These are phyloP conservation scores for Cylindrotheca closterium DNA, from an alignment of 108 stramenopile genomes.

Conservation along the genomic window DNA sequence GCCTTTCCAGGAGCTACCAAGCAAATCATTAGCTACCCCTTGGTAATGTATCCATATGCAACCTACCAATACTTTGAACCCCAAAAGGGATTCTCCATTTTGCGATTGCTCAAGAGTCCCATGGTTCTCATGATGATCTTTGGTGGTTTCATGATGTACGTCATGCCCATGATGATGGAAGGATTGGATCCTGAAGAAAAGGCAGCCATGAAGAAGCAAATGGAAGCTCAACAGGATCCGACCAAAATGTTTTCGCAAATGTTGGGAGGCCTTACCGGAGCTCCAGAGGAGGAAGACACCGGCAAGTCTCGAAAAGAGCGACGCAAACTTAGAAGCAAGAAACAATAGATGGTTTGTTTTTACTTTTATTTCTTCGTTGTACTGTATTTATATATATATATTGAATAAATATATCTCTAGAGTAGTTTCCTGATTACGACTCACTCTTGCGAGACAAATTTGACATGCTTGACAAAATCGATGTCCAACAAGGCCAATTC, in stretches of 20 bases:
- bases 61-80: conserved; percentile 81
- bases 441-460: conserved; percentile 42
- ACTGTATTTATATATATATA: neutral
- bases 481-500: conserved; percentile 83
- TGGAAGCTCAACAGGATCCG: conserved; percentile 88
- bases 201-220: conserved; percentile 82
- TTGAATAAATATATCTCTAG: neutral
- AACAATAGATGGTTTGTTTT: conserved; percentile 9
- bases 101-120: conserved; percentile 82
- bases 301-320: conserved; percentile 15
- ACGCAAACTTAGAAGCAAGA: conserved; percentile 15
- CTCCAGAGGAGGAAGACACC: conserved; percentile 34
- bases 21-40: conserved; percentile 57
- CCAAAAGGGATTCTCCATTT: conserved; percentile 60
- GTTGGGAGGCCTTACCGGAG: conserved; percentile 62
- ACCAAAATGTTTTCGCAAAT: conserved; percentile 77
- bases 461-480: conserved; percentile 73
- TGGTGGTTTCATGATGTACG: conserved; percentile 65
- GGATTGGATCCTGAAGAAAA: conserved; percentile 84
- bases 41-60: conserved; percentile 73
- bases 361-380: neutral
- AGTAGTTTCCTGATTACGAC: neutral
- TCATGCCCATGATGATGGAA: conserved; percentile 92
- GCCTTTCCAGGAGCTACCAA: conserved; percentile 81
- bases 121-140: conserved; percentile 89